These are phyloP conservation scores for Malassezia sympodialis DNA, from an alignment of 1,284 basidiomycete genomes.

Conservation along the genomic window DNA sequence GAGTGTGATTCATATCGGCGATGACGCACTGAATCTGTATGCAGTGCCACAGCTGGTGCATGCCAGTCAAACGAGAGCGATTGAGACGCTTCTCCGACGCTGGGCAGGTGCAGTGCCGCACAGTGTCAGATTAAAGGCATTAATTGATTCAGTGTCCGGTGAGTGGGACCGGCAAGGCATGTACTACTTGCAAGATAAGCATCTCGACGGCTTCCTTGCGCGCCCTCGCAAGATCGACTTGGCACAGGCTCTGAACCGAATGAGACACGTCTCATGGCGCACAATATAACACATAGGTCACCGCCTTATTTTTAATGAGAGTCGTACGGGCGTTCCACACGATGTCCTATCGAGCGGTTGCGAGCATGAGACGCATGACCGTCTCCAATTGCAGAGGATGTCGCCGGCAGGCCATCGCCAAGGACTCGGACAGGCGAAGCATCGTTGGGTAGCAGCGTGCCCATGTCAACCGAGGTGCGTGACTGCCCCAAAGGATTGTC, in stretches of 20 bases:
- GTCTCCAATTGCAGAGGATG: conserved; percentile 11
- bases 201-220: conserved; percentile 10
- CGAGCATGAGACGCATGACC: conserved; percentile 11
- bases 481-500: not conserved
- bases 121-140: not conserved
- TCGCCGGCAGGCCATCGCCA: not conserved
- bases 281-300: not conserved
- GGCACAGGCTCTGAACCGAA: conserved; percentile 10
- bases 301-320: not conserved
- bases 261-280: not conserved
- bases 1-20: conserved; percentile 2
- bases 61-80: conserved; percentile 14
- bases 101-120: not conserved
- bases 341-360: conserved; percentile 9
- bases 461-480: conserved; percentile 12
- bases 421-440: not conserved
- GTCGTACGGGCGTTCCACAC: conserved; percentile 7
- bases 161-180: not conserved
- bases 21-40: conserved; percentile 1
- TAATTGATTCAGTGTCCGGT: not conserved
- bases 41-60: conserved; percentile 11
- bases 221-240: conserved; percentile 12
- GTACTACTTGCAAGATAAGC: conserved; percentile 3
- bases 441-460: conserved; percentile 3
- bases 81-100: conserved; percentile 8